Evolutionary conservation across 1,139 yeast species (phyloP), one percentile per base, ranked within the genome.

Genomic region (Hansenula lynferdii): DNA sequence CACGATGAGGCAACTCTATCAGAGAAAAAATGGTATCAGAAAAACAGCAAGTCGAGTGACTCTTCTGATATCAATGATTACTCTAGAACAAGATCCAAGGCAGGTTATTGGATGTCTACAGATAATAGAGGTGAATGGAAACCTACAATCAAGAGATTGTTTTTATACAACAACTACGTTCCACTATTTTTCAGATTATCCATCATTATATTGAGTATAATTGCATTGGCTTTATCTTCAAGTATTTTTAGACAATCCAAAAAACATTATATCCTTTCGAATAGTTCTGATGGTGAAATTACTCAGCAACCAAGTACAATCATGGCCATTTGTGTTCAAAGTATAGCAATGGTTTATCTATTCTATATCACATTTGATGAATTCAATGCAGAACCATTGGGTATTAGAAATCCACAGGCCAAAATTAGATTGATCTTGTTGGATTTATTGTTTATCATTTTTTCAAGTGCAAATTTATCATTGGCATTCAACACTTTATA

Each of bases 311-410:
- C 97, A 17, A 82, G 95, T 51, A 86, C 97, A 0, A 79, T 89
- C 38, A 87, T 92, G 96, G 95, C 97, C 2, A 73, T 90, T 3
- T 79, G 79, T 36, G 96, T 90, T 8, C 92, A 89, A 58, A 68
- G 89, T 25, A 69, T 80, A 48, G 96, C 96, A 3, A 65, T 87
- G 28, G 75, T 77, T 0, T 92, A 92, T 56, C 72, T 89, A 42
- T 65, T 80, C 10, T 89, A 85, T 61, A 86, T 90, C 58, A 80
- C 96, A 2, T 81, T 80, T 52, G 97, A 92, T 61, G 98, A 92
- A 60, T 90, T 86, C 60, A 74, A 82, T 19, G 95, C 97, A 17
- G 84, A 86, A 57, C 98, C 97, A 0, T 62, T 92, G 38, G 98
- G 97, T 0, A 69, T 90, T 36, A 72, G 97, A 47, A 79, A 85